phyloP scores from a whole-genome alignment of 2,329 filamentous ascomycete genomes.

The Dactylellina haptotyla region DNA sequence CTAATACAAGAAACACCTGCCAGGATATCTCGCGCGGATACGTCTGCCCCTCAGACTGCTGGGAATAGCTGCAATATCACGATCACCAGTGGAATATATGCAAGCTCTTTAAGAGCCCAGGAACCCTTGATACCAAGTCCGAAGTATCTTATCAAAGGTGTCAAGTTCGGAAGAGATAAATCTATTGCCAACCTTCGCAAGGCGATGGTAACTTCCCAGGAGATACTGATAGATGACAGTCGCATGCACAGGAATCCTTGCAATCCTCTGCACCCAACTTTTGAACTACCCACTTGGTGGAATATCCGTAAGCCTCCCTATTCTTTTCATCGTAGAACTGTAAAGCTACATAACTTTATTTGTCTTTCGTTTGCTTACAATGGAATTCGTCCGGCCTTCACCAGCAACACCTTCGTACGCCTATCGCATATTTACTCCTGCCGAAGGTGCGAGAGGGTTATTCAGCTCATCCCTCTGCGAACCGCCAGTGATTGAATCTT shows the following conservation, averaged over 20 bases:
- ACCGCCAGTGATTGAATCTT: not conserved
- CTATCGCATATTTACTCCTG: not conserved
- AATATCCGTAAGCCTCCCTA: not conserved
- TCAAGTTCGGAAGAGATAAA: not conserved
- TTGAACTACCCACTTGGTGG: not conserved
- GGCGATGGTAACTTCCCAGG: not conserved
- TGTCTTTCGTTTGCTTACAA: not conserved
- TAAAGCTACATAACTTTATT: not conserved
- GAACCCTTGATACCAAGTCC: not conserved
- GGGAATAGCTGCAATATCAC: not conserved
- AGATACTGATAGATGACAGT: not conserved
- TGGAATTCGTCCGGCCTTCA: not conserved
- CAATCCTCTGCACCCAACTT: not conserved
- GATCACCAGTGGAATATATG: not conserved
- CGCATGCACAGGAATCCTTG: not conserved
- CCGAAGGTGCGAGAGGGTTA: not conserved
- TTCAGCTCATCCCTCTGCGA: not conserved
- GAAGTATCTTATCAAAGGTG: not conserved
- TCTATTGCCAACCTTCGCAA: not conserved
- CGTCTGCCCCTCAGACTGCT: not conserved
- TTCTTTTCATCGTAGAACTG: not conserved
- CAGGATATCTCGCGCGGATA: too few species aligned
- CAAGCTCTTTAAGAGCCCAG: not conserved
- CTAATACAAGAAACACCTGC: too few species aligned
- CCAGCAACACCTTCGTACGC: not conserved